Evolutionary conservation across 805 yeast species (phyloP), one percentile per base, ranked within the genome.

Genomic region (Starmerella floris): DNA sequence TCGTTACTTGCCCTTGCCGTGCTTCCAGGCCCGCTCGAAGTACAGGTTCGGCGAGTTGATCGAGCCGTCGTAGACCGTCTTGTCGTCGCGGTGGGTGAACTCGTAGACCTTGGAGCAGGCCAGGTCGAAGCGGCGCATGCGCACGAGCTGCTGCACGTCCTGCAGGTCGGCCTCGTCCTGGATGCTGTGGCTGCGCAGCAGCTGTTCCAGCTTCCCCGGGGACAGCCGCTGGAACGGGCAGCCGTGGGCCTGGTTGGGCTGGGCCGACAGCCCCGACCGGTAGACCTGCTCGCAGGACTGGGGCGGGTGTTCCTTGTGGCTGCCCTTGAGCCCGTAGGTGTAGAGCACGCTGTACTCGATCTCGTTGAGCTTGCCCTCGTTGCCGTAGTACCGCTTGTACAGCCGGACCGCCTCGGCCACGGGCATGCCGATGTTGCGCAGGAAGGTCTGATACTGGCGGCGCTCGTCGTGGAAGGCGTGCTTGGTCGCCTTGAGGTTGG

Each of bases 31-130:
- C 5, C 53, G 47, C 37, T 51, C 48, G 36, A 79, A 88, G 62
- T 85, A 91, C 48, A 79, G 69, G 56, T 87, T 85, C 4, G 98
- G 97, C 63, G 85, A 94, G 16, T 73, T 73, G 43, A 88, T 80
- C 37, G 74, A 67, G 46, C 73, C 77, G 44, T 75, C 79, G 34
- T 59, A 57, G 37, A 55, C 57, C 26, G 56, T 55, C 35, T 55
- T 55, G 41, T 59, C 64, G 16, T 62, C 60, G 3, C 61, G 52
- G 45, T 71, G 75, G 35, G 83, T 72, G 16, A 74, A 60, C 55
- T 87, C 96, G 61, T 83, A 83, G 3, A 83, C 95, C 56, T 82
- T 72, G 0, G 96, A 79, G 59, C 95, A 87, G 0, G 97, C 96
- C 31, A 76, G 69, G 21, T 78, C 74, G 42, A 72, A 70, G 37